phyloP scores from a whole-genome alignment of 345 rosid genomes.

The Murraya koenigii region DNA sequence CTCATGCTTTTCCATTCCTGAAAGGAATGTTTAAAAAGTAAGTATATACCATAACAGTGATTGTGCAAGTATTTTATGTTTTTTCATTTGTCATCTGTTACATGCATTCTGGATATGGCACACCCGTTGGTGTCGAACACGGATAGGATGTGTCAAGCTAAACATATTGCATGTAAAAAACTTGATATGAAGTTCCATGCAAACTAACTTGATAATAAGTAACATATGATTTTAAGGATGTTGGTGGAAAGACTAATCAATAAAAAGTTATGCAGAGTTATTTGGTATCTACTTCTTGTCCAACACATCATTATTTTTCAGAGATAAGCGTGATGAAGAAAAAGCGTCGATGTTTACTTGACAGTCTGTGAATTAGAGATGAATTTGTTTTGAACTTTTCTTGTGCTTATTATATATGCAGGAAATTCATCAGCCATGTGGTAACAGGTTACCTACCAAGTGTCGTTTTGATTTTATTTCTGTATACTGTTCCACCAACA shows the following conservation, averaged over 20 bases:
- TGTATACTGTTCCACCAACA: constrained; percentile 78
- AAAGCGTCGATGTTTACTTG: neutral
- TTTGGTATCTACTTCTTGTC: neutral
- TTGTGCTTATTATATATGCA: constrained; percentile 29
- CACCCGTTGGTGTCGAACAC: constrained; percentile 5
- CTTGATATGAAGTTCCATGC: neutral
- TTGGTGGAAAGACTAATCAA: neutral
- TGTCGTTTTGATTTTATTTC: constrained; percentile 65
- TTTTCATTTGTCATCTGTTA: neutral
- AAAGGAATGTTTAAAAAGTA: constrained; percentile 52
- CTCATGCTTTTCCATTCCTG: constrained; percentile 60
- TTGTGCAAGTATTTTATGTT: neutral
- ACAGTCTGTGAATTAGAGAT: neutral
- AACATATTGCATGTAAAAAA: neutral
- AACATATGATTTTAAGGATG: neutral
- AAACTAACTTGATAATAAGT: neutral
- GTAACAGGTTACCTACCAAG: constrained; percentile 96
- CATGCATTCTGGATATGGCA: constrained; percentile 4
- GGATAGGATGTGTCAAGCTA: neutral
- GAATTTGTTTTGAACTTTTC: neutral
- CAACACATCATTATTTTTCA: neutral
- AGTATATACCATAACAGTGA: constrained; percentile 30
- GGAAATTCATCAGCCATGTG: constrained; percentile 48
- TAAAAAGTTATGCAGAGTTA: neutral
- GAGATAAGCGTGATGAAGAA: neutral